A percentile compares a stretch with the other conserved stretches of the same genome.
These are phyloP conservation scores for Neurospora sp. DNA, from an alignment of 495 filamentous ascomycete species.

Conservation along the genomic window DNA sequence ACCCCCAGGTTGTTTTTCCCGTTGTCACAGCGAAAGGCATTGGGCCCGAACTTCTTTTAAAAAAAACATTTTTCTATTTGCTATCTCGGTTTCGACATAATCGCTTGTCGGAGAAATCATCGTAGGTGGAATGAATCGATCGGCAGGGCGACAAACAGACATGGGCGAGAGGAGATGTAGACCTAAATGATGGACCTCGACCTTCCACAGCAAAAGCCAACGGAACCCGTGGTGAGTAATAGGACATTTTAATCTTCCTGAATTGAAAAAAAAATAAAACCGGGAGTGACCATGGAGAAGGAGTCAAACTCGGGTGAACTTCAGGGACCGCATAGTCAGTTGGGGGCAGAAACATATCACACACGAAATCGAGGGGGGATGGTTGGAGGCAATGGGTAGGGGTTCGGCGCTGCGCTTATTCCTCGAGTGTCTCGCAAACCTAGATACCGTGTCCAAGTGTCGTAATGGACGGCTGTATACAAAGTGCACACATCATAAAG, in stretches of 20 bases:
- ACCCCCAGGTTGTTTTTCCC: background rate
- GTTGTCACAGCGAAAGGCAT: background rate
- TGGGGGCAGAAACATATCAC: constrained; percentile 8
- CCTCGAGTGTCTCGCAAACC: background rate
- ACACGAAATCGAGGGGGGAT: constrained; percentile 10
- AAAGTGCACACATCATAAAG: background rate
- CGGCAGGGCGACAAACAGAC: background rate
- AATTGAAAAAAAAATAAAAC: constrained; percentile 27
- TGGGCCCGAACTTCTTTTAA: background rate
- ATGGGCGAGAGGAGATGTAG: constrained; percentile 21
- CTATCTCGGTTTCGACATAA: background rate
- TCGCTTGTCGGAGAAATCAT: background rate
- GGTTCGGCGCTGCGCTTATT: background rate
- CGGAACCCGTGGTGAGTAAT: constrained; percentile 41
- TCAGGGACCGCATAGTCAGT: constrained; percentile 1
- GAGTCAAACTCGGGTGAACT: constrained; percentile 26
- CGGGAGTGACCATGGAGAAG: constrained; percentile 34
- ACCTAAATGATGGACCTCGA: constrained; percentile 38
- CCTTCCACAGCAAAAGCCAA: constrained; percentile 27
- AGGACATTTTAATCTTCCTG: constrained; percentile 38
- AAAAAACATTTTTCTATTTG: background rate
- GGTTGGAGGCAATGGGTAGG: background rate
- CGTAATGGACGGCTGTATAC: background rate
- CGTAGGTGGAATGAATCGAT: background rate
- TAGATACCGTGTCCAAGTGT: background rate